Percentiles rank a stretch among this genome's conserved stretches.
These are phyloP conservation scores for button mushroom (Agaricus bisporus) DNA, from an alignment of 768 basidiomycete genomes.

Conservation along the genomic window DNA sequence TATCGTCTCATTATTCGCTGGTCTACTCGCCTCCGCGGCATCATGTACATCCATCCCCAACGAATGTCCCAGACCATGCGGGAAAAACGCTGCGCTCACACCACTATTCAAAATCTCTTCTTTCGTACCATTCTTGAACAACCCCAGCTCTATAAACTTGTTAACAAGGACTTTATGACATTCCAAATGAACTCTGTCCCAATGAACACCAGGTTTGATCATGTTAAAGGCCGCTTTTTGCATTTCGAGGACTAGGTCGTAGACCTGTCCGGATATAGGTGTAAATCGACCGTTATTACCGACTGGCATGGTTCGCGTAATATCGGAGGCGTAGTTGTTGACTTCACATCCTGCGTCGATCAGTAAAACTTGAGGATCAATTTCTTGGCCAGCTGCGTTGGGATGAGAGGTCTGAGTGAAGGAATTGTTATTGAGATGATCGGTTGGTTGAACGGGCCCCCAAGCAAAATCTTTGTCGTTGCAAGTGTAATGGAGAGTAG, in stretches of 20 bases:
- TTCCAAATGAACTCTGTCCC: constrained; percentile 82
- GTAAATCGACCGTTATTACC: constrained; percentile 92
- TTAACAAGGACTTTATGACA: constrained; percentile 79
- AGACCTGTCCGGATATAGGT: constrained; percentile 73
- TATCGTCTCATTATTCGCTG: constrained; percentile 49
- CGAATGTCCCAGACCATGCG: constrained; percentile 89
- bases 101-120: constrained; percentile 73
- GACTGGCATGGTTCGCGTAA: constrained; percentile 84
- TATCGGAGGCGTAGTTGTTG: constrained; percentile 43
- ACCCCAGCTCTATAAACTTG: constrained; percentile 78
- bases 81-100: constrained; percentile 83
- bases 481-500: constrained; percentile 92
- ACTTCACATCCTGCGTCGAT: constrained; percentile 97
- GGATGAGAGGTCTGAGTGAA: constrained; percentile 13
- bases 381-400: constrained; percentile 23
- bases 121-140: constrained; percentile 64
- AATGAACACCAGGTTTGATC: constrained; percentile 75
- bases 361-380: constrained; percentile 69
- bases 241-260: constrained; percentile 86
- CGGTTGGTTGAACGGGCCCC: constrained; percentile 61
- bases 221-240: constrained; percentile 53
- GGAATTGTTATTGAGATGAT: constrained; percentile 49
- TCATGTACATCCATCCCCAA: constrained; percentile 95
- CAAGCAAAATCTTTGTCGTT: constrained; percentile 85
- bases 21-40: constrained; percentile 77